A percentile compares a stretch with the other conserved stretches of the same genome.
phyloP scores from a whole-genome alignment of 2,329 filamentous ascomycete species.

The Aspergillus floridensis region DNA sequence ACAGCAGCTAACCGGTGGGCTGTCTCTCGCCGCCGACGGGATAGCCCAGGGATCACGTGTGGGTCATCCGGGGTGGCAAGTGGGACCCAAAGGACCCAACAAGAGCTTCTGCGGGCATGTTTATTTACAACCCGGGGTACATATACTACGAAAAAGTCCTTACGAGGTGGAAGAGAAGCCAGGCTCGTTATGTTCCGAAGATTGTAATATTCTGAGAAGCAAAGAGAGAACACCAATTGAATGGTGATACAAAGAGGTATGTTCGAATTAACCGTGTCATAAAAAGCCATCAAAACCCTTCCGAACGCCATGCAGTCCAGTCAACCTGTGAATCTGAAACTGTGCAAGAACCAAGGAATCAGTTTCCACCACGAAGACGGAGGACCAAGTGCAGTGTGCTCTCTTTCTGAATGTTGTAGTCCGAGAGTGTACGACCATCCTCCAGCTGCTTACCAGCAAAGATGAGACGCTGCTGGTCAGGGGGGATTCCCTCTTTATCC shows the following conservation, averaged over 20 bases:
- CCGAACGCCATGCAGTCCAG: constrained; percentile 40
- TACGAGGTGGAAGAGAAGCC: neutral
- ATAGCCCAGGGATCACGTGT: neutral
- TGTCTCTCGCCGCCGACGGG: neutral
- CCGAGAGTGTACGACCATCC: constrained; percentile 51
- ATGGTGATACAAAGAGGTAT: constrained; percentile 6
- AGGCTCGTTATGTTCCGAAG: neutral
- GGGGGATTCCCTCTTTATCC: constrained; percentile 76
- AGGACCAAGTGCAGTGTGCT: constrained; percentile 62
- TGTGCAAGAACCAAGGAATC: constrained; percentile 19
- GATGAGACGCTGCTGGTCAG: constrained; percentile 68
- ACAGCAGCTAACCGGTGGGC: neutral
- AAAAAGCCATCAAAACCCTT: constrained; percentile 27
- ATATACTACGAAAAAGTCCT: neutral
- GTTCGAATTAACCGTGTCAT: constrained; percentile 20
- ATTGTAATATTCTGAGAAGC: neutral
- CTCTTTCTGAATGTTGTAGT: constrained; percentile 61
- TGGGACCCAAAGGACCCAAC: neutral
- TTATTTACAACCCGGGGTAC: neutral
- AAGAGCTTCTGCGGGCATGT: no score
- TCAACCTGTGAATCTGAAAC: constrained; percentile 20
- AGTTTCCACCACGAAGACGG: constrained; percentile 45
- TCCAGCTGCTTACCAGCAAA: constrained; percentile 67
- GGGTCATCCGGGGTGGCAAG: neutral
- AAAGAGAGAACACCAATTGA: neutral